phyloP scores from a whole-genome alignment of 352 stramenopile species.

The Globisporangium takayamanum region DNA sequence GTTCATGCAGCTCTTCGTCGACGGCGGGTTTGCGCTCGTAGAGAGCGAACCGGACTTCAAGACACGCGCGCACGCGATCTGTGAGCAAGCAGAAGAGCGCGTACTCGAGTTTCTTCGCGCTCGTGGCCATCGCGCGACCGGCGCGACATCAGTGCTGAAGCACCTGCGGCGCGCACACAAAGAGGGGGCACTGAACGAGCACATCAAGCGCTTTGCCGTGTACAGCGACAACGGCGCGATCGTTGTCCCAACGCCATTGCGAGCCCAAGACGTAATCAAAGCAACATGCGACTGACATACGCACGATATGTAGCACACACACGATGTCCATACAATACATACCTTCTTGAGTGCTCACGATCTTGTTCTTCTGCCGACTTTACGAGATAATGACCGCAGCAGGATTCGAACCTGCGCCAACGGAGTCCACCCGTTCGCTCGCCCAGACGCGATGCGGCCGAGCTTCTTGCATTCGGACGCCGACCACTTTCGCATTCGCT shows the following conservation, averaged over 20 bases:
- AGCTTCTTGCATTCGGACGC: neutral
- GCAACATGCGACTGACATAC: neutral
- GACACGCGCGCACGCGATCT: neutral
- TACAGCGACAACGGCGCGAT: neutral
- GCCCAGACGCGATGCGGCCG: neutral
- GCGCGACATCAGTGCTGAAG: constrained; percentile 2
- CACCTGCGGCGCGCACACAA: constrained; percentile 1
- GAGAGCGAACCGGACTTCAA: neutral
- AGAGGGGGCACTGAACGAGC: neutral
- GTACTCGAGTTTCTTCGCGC: neutral
- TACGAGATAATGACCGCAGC: neutral
- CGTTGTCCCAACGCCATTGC: neutral
- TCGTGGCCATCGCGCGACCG: neutral
- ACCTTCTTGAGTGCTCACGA: neutral
- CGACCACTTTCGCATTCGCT: neutral
- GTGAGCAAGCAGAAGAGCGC: neutral
- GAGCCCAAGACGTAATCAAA: neutral
- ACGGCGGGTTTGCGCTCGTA: neutral
- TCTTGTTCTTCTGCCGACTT: neutral
- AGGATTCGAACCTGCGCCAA: neutral
- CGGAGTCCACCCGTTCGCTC: neutral
- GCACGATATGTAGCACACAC: neutral
- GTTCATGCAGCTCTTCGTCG: constrained; percentile 4
- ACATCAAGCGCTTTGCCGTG: neutral
- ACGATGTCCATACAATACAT: neutral